A percentile compares a stretch with the other conserved stretches of the same genome.
These are phyloP conservation scores for Clitocybe nebularis DNA, from an alignment of 1,284 basidiomycete genomes.

Conservation along the genomic window DNA sequence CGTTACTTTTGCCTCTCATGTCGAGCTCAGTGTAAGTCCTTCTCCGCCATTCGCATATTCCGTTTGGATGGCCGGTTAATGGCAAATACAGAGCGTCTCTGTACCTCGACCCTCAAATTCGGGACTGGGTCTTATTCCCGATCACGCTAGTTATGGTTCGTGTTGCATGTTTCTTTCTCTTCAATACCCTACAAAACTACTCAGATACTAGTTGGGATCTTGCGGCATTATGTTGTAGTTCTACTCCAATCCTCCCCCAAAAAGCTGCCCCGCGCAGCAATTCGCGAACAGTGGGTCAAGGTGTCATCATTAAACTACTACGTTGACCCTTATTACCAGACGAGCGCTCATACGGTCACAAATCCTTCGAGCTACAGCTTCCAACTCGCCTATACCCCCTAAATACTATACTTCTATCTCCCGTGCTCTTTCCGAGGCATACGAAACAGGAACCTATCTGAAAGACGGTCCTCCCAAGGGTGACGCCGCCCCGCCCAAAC, in stretches of 20 bases:
- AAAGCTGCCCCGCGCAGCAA: constrained; percentile 69
- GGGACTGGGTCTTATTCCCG: constrained; percentile 94
- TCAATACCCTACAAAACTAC: constrained; percentile 51
- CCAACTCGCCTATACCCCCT: constrained; percentile 79
- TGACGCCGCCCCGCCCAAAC: constrained; percentile 51
- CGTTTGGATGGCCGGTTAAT: constrained; percentile 3
- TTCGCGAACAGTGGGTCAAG: constrained; percentile 88
- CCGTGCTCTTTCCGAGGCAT: constrained; percentile 64
- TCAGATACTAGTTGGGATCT: constrained; percentile 93
- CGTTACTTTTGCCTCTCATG: constrained; percentile 27
- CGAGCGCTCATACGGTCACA: constrained; percentile 82
- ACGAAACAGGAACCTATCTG: constrained; percentile 75
- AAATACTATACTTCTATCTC: constrained; percentile 75
- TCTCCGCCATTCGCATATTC: constrained; percentile 1
- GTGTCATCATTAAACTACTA: constrained; percentile 1
- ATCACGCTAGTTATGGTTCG: constrained; percentile 96
- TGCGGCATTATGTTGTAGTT: constrained; percentile 90
- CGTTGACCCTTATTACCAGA: constrained; percentile 37
- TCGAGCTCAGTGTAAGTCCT: constrained; percentile 37
- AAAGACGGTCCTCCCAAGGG: constrained; percentile 77
- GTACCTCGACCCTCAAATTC: constrained; percentile 91
- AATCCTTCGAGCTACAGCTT: constrained; percentile 75
- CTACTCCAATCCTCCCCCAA: constrained; percentile 86
- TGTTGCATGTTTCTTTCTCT: constrained; percentile 10
- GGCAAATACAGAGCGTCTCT: constrained; percentile 55